Evolutionary conservation across 2,329 filamentous ascomycete species (phyloP).

Genomic region (Biscogniauxia mediterranea): DNA sequence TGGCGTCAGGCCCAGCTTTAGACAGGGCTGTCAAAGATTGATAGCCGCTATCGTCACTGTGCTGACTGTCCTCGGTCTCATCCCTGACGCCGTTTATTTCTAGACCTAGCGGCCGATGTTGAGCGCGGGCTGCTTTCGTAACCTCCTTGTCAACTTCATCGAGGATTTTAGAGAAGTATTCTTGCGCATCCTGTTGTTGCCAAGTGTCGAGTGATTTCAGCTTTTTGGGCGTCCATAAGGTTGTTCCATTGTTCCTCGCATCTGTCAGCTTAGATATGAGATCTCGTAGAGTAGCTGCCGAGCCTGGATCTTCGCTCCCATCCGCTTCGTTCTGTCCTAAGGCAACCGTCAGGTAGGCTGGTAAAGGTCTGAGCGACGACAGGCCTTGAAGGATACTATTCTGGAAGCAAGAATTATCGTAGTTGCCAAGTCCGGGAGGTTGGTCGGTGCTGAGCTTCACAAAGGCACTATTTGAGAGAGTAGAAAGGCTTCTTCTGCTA

Average conservation of each 20-base stretch:
- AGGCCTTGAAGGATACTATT: slow-evolving; percentile 91
- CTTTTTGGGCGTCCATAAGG: slow-evolving; percentile 76
- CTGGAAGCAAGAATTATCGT: slow-evolving; percentile 95
- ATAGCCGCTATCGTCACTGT: slow-evolving; percentile 58
- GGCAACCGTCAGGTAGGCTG: slow-evolving; percentile 58
- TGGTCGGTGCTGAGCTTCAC: slow-evolving; percentile 41
- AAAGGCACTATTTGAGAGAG: slow-evolving; percentile 46
- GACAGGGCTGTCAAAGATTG: slow-evolving; percentile 43
- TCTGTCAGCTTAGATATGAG: slow-evolving; percentile 71
- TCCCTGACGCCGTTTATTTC: slow-evolving; percentile 40
- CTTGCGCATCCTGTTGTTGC: slow-evolving; percentile 96
- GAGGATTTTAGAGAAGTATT: slow-evolving; percentile 89
- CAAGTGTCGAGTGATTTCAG: slow-evolving; percentile 92
- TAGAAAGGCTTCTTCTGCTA: slow-evolving; percentile 54
- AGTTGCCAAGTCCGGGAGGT: slow-evolving; percentile 77
- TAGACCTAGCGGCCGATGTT: slow-evolving; percentile 38
- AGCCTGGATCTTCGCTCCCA: slow-evolving; percentile 33
- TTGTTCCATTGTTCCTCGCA: slow-evolving; percentile 67
- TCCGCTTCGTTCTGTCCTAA: slow-evolving; percentile 29
- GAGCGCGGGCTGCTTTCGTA: slow-evolving; percentile 43
- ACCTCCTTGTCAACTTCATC: slow-evolving; percentile 82
- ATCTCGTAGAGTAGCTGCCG: slow-evolving; percentile 54
- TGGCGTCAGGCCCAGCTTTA: slow-evolving; percentile 36
- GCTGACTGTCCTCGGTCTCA: slow-evolving; percentile 45
- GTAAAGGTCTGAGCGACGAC: slow-evolving; percentile 70